These are phyloP conservation scores for Nannochloropsis gaditana DNA, from an alignment of 108 stramenopile species.

Conservation along the genomic window DNA sequence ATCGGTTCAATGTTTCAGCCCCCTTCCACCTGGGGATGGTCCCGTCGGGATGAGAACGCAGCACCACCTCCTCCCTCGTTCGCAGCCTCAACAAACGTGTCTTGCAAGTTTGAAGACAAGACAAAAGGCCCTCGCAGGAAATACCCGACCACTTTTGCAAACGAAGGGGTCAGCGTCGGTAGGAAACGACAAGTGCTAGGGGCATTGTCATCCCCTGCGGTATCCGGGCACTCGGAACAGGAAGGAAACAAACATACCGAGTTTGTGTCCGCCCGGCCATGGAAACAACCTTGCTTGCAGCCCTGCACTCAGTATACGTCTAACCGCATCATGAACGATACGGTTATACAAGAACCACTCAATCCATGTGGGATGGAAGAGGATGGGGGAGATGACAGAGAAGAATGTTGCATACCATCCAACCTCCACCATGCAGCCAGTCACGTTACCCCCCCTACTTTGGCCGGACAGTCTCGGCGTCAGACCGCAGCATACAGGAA, in stretches of 20 bases:
- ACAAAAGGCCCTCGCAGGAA: not conserved
- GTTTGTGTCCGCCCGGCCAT: not conserved
- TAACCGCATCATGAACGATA: no score
- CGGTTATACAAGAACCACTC: no score
- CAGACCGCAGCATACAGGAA: not conserved
- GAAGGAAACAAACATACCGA: not conserved
- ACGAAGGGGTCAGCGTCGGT: not conserved
- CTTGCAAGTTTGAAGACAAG: not conserved
- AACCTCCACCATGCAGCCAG: not conserved
- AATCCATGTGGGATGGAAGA: not conserved
- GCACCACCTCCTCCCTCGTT: slow-evolving; percentile 1
- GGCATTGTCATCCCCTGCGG: not conserved
- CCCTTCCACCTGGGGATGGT: not conserved
- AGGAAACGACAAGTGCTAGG: not conserved
- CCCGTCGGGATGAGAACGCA: not conserved
- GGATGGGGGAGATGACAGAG: not conserved
- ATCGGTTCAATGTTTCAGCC: no score
- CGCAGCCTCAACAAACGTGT: not conserved
- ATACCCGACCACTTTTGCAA: not conserved
- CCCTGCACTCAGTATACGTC: not conserved
- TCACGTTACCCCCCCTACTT: not conserved
- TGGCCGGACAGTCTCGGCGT: not conserved
- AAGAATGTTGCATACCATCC: not conserved
- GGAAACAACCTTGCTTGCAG: not conserved
- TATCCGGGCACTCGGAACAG: not conserved